Conservation (phyloP, 1,284 basidiomycete genomes). For the Apiotrichum montevideense region DNA sequence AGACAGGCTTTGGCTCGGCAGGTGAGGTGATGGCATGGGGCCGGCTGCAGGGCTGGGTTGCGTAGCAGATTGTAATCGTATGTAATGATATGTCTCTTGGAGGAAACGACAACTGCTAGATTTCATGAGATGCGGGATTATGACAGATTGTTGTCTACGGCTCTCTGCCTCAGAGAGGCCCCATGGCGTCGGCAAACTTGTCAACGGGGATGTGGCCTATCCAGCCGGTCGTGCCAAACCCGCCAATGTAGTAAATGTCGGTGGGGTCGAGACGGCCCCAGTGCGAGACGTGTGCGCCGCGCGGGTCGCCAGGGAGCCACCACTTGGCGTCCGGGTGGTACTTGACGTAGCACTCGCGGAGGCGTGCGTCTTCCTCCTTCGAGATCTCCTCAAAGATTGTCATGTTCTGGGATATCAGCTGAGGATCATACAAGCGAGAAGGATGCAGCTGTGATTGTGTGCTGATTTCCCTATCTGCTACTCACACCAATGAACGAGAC, state of each 20-base stretch:
- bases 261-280: constrained; percentile 39
- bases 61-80: too few species aligned
- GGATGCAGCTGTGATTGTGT: not conserved
- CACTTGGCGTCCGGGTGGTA: constrained; percentile 43
- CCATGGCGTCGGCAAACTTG: constrained; percentile 48
- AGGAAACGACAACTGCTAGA: too few species aligned
- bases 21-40: not conserved
- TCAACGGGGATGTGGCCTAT: constrained; percentile 56
- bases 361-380: constrained; percentile 15
- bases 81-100: not conserved
- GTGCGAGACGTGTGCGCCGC: constrained; percentile 32
- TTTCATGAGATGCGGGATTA: not conserved
- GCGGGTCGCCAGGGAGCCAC: constrained; percentile 36
- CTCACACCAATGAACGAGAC: constrained; percentile 56
- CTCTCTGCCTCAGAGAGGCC: not conserved
- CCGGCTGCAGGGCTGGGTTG: not conserved
- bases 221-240: constrained; percentile 57
- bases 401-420: constrained; percentile 28
- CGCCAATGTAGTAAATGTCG: constrained; percentile 60
- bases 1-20: not conserved
- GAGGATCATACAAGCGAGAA: too few species aligned
- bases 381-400: constrained; percentile 28
- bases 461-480: not conserved
- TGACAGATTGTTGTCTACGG: not conserved
- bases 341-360: constrained; percentile 30